Evolutionary conservation across 768 basidiomycete species (phyloP).

Genomic region (Rhizopogon vesiculosus): DNA sequence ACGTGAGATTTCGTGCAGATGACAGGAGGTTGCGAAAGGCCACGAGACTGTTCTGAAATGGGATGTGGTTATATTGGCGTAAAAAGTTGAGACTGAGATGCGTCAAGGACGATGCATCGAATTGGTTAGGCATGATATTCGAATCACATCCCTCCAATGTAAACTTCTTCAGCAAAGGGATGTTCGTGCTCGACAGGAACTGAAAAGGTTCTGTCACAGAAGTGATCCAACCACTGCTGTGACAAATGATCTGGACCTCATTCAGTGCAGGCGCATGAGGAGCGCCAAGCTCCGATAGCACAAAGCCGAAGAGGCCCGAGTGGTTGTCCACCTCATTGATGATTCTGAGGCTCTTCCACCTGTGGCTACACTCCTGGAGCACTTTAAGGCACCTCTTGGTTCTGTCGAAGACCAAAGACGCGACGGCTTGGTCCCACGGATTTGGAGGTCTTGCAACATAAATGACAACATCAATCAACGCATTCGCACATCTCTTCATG

Average conservation of each 20-base stretch:
- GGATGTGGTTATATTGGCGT: background rate
- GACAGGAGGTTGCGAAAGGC: background rate
- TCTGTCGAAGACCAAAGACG: too few relatives aligned
- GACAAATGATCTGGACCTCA: background rate
- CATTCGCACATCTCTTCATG: background rate
- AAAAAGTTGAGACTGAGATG: background rate
- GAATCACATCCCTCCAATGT: background rate
- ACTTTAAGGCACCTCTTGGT: background rate
- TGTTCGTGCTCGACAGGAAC: background rate
- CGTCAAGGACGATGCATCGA: background rate
- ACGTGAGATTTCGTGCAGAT: background rate
- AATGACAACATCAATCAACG: background rate
- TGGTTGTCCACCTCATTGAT: background rate
- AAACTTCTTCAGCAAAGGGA: background rate
- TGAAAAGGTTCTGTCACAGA: background rate
- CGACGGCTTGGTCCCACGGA: too few relatives aligned
- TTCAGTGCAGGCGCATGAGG: background rate
- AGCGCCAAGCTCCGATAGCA: background rate
- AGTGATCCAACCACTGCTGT: background rate
- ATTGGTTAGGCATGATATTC: background rate
- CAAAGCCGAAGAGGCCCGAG: background rate
- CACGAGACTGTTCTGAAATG: background rate
- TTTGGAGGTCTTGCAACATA: background rate
- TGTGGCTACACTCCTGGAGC: background rate
- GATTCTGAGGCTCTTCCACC: background rate